These are phyloP conservation scores for Neoscytalidium dimidiatum DNA, from an alignment of 2,329 filamentous ascomycete genomes.

Conservation along the genomic window DNA sequence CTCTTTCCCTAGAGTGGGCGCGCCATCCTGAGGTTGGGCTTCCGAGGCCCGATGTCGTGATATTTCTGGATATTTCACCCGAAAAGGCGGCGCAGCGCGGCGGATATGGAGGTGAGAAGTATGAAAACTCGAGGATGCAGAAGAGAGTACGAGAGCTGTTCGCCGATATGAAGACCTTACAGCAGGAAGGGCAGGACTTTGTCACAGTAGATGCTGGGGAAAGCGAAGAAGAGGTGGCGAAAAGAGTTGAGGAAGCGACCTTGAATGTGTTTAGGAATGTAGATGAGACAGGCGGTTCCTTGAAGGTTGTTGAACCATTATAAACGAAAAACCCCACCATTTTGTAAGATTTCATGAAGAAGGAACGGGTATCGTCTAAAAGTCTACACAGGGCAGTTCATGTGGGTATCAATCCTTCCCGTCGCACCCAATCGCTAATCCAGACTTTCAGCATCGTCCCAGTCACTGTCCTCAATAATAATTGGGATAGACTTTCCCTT, in stretches of 20 bases:
- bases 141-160: slow-evolving; percentile 75
- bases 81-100: slow-evolving; percentile 72
- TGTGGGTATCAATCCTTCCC: neutral
- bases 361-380: neutral
- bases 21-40: slow-evolving; percentile 82
- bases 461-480: slow-evolving; percentile 59
- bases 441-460: slow-evolving; percentile 49
- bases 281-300: slow-evolving; percentile 24
- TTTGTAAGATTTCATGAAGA: neutral
- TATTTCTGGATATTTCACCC: slow-evolving; percentile 83
- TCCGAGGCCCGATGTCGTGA: slow-evolving; percentile 80
- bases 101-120: slow-evolving; percentile 87
- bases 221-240: slow-evolving; percentile 53
- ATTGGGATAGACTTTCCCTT: neutral
- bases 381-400: neutral
- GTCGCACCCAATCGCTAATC: slow-evolving; percentile 23
- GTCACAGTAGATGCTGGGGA: slow-evolving; percentile 57
- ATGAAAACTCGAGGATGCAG: slow-evolving; percentile 85
- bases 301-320: slow-evolving; percentile 35
- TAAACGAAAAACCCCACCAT: slow-evolving; percentile 21
- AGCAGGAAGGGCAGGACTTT: slow-evolving; percentile 54
- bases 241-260: slow-evolving; percentile 31
- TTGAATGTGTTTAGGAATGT: slow-evolving; percentile 29
- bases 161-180: slow-evolving; percentile 51
- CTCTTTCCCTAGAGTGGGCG: slow-evolving; percentile 75